These are phyloP conservation scores for Amphibolis antarctica DNA, from an alignment of 106 monocot genomes.

Conservation along the genomic window DNA sequence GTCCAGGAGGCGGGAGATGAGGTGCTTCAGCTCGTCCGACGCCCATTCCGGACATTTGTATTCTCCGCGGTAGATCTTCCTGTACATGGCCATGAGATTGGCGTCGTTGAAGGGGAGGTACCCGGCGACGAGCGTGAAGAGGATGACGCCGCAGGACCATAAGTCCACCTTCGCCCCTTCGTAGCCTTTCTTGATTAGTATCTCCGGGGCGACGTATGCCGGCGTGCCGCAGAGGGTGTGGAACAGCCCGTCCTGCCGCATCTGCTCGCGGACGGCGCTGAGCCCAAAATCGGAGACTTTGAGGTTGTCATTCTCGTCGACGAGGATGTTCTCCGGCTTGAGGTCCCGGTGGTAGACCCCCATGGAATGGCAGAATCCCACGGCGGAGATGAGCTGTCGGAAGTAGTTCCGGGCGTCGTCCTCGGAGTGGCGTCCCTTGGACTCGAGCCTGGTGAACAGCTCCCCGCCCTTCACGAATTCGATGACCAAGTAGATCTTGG, in stretches of 20 bases:
- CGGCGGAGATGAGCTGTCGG: conserved; percentile 20
- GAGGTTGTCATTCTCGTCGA: no score
- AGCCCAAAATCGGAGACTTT: conserved; percentile 12
- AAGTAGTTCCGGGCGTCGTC: conserved; percentile 23
- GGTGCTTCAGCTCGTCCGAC: conserved; percentile 10
- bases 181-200: conserved; percentile 8
- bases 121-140: conserved; percentile 17
- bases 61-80: conserved; percentile 17
- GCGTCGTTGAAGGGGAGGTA: conserved; percentile 28
- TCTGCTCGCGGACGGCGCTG: conserved; percentile 4
- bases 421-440: conserved; percentile 25
- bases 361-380: conserved; percentile 35
- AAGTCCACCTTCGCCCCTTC: conserved; percentile 18
- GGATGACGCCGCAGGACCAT: conserved; percentile 26
- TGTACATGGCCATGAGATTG: conserved; percentile 25
- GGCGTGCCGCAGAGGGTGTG: no score
- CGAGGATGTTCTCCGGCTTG: conserved; percentile 17
- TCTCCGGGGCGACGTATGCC: no score
- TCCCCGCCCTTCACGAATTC: conserved; percentile 22
- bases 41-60: conserved; percentile 13
- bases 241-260: no score
- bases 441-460: conserved; percentile 12
- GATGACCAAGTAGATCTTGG: conserved; percentile 24
- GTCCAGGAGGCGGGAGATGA: conserved; percentile 13
- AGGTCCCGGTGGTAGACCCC: conserved; percentile 51